Conservation (phyloP, 805 yeast species). For the Kuraishia molischiana region DNA sequence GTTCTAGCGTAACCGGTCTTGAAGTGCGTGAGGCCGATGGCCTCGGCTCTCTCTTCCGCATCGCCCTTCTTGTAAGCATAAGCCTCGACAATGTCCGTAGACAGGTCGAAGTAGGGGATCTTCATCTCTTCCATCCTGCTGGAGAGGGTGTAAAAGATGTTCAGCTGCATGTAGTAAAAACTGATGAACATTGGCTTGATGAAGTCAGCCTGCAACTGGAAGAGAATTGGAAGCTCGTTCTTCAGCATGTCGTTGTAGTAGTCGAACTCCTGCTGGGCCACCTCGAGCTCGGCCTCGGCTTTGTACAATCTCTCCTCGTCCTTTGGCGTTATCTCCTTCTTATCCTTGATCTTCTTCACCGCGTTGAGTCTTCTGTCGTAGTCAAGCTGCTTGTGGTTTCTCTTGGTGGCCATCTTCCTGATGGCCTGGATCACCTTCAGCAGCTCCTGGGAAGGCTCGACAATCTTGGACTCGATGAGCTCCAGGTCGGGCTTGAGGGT, state of each 20-base stretch:
- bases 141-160: constrained; percentile 89
- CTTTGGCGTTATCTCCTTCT: constrained; percentile 75
- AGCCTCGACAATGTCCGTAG: constrained; percentile 74
- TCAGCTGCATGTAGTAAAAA: constrained; percentile 95
- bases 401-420: constrained; percentile 89
- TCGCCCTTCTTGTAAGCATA: constrained; percentile 79
- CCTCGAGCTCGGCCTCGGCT: constrained; percentile 80
- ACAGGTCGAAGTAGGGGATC: constrained; percentile 89
- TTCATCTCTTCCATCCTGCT: constrained; percentile 91
- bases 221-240: constrained; percentile 79
- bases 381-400: constrained; percentile 93
- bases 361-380: constrained; percentile 75
- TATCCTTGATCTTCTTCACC: constrained; percentile 63
- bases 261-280: constrained; percentile 93
- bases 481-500: constrained; percentile 88
- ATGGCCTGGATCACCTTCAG: constrained; percentile 72
- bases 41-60: constrained; percentile 82
- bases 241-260: constrained; percentile 94
- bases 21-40: constrained; percentile 84
- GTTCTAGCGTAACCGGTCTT: constrained; percentile 80
- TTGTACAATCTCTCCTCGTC: constrained; percentile 87
- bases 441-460: constrained; percentile 86
- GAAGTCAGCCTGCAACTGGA: constrained; percentile 83
- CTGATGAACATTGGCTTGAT: constrained; percentile 91
- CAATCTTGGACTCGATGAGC: constrained; percentile 81